Conservation (phyloP, 371 early-diverging fungal genomes). For the Mucor saturninus region DNA sequence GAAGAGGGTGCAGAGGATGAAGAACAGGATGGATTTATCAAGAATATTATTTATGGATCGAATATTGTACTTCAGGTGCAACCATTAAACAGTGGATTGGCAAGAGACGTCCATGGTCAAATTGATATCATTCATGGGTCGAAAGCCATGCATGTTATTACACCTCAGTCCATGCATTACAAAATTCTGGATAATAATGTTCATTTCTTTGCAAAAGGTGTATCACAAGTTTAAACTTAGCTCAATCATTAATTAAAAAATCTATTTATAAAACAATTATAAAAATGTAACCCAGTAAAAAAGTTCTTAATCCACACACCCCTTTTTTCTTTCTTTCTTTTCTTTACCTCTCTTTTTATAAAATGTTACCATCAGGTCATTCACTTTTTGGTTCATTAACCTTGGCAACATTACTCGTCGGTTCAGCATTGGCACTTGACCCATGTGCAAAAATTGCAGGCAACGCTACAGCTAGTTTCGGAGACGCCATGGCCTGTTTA, state of each 20-base stretch:
- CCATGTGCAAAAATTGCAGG: conserved; percentile 53
- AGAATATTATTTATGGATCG: conserved; percentile 50
- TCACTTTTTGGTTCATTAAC: conserved; percentile 13
- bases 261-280: too few species aligned
- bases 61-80: conserved; percentile 64
- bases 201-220: conserved; percentile 72
- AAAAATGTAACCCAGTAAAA: too few species aligned
- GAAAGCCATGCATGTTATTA: conserved; percentile 22
- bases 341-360: neutral
- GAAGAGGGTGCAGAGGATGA: conserved; percentile 56
- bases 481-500: conserved; percentile 54
- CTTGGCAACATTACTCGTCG: neutral
- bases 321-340: neutral
- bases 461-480: conserved; percentile 44
- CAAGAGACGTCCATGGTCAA: conserved; percentile 74
- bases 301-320: neutral
- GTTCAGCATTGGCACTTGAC: conserved; percentile 22
- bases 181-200: conserved; percentile 71
- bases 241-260: too few species aligned
- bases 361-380: conserved; percentile 12
- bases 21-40: conserved; percentile 61
- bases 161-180: conserved; percentile 61
- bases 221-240: conserved; percentile 41
- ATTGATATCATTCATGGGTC: conserved; percentile 57
- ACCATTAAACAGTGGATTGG: conserved; percentile 66